phyloP scores from a whole-genome alignment of 1,284 basidiomycete genomes.

The Malassezia vespertilionis region DNA sequence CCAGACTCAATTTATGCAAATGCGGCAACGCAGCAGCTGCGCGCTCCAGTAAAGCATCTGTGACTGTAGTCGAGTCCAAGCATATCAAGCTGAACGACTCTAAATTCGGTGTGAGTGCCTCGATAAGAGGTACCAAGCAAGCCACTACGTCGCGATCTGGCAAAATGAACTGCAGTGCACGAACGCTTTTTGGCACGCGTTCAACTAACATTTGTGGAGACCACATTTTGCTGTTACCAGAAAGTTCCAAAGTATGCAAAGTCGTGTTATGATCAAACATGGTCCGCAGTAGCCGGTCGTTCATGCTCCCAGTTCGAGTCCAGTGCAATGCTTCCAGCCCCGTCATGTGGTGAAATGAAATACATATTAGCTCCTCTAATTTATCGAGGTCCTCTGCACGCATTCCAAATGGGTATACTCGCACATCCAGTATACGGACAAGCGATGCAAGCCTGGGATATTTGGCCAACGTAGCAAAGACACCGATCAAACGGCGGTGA shows the following conservation, averaged over 20 bases:
- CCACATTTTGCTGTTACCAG: slow-evolving; percentile 31
- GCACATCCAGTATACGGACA: slow-evolving; percentile 25
- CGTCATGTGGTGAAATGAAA: slow-evolving; percentile 19
- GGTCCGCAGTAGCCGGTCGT: slow-evolving; percentile 25
- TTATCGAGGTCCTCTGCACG: slow-evolving; percentile 33
- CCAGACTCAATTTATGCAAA: slow-evolving; percentile 27
- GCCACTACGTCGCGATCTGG: slow-evolving; percentile 14
- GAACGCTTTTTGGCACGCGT: slow-evolving; percentile 17
- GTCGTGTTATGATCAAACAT: slow-evolving; percentile 17
- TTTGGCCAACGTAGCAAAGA: slow-evolving; percentile 26
- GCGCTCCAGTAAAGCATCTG: slow-evolving; percentile 22
- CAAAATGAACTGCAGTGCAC: slow-evolving; percentile 15
- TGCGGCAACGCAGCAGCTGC: slow-evolving; percentile 14
- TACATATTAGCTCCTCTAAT: slow-evolving; percentile 29
- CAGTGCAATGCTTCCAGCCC: slow-evolving; percentile 31
- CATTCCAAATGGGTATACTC: slow-evolving; percentile 41
- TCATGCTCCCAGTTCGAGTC: slow-evolving; percentile 42
- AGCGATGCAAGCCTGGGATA: slow-evolving; percentile 22
- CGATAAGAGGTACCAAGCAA: slow-evolving; percentile 2
- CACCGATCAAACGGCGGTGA: slow-evolving; percentile 29
- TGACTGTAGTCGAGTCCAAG: slow-evolving; percentile 18
- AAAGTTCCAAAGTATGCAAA: slow-evolving; percentile 29
- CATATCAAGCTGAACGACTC: slow-evolving; percentile 21
- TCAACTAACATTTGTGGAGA: slow-evolving; percentile 23
- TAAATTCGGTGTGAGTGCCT: slow-evolving; percentile 3